Evolutionary conservation across 2,329 filamentous ascomycete genomes (phyloP).

Genomic region (Colletotrichum chrysophilum): DNA sequence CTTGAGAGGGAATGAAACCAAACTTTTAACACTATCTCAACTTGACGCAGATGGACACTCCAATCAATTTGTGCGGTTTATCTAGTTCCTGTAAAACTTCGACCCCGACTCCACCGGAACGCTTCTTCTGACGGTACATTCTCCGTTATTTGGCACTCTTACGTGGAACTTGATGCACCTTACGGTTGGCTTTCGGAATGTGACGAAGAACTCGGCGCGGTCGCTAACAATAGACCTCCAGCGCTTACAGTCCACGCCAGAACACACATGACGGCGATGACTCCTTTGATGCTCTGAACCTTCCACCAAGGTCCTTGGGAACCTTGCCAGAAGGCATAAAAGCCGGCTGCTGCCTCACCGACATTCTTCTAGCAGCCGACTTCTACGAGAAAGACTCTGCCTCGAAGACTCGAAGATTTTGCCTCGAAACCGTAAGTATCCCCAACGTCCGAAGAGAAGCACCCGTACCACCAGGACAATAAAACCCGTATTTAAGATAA

Average conservation of each 20-base stretch:
- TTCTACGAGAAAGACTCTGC: neutral
- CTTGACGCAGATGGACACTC: neutral
- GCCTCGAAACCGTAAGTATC: neutral
- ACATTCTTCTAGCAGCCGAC: rapidly evolving
- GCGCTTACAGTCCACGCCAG: neutral
- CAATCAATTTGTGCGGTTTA: neutral
- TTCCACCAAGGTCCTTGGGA: neutral
- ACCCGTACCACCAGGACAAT: neutral
- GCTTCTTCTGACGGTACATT: neutral
- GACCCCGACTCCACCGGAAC: neutral
- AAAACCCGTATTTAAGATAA: neutral
- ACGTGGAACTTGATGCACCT: neutral
- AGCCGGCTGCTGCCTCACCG: neutral
- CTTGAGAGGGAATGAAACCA: neutral
- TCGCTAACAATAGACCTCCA: neutral
- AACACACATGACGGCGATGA: neutral
- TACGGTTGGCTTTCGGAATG: neutral
- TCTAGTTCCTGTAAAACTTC: neutral
- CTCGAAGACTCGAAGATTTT: neutral
- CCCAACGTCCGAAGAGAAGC: neutral
- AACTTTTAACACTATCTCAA: neutral
- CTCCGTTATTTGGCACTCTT: neutral
- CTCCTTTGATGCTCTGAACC: neutral
- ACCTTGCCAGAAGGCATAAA: neutral
- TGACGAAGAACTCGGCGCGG: neutral